These are phyloP conservation scores for Rutidosis leptorrhynchoides DNA, from an alignment of 129 eudicot genomes.

Conservation along the genomic window DNA sequence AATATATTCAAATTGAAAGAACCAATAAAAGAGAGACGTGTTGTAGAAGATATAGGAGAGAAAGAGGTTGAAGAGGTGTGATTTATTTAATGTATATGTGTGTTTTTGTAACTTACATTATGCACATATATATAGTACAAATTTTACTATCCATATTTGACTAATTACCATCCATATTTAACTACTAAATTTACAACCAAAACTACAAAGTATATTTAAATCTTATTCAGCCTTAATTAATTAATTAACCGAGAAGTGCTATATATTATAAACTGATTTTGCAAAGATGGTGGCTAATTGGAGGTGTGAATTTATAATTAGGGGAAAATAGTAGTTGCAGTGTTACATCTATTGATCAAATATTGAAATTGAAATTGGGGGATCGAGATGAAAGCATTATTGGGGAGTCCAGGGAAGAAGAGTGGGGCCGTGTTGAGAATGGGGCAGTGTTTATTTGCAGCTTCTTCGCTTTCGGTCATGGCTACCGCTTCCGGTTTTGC, in stretches of 20 bases:
- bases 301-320: background rate
- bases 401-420: conserved; percentile 62
- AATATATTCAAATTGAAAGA: too few species aligned
- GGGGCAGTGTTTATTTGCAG: conserved; percentile 62
- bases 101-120: too few species aligned
- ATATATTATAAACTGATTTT: background rate
- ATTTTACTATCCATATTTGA: too few species aligned
- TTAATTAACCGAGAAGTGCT: background rate
- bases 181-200: too few species aligned
- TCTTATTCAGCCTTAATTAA: background rate
- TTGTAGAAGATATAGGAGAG: too few species aligned
- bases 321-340: conserved; percentile 8
- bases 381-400: conserved; percentile 41
- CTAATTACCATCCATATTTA: too few species aligned
- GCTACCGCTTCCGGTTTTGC: conserved; percentile 72
- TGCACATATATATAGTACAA: too few species aligned
- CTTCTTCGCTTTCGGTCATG: conserved; percentile 65
- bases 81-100: too few species aligned
- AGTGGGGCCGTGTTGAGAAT: conserved; percentile 55
- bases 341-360: background rate
- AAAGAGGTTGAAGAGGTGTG: too few species aligned
- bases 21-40: too few species aligned
- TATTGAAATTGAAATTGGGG: background rate
- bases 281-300: conserved; percentile 19
- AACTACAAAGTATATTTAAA: background rate